Evolutionary conservation across 805 yeast genomes (phyloP), one percentile per base, ranked within the genome.

Genomic region (Wickerhamomyces alni): DNA sequence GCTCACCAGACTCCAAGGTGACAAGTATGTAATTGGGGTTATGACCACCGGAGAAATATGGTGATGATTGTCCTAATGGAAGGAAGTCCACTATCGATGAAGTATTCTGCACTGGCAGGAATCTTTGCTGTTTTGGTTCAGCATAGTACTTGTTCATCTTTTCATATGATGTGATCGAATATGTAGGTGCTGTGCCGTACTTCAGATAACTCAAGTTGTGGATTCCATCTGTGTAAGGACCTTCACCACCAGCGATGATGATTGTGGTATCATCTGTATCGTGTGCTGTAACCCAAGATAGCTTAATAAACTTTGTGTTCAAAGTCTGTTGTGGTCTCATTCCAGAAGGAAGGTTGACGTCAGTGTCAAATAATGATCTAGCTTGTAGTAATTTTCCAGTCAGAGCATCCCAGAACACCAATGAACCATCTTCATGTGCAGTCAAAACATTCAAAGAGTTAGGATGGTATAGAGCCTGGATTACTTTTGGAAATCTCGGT

Each of bases 401-500:
- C 25, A 78, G 71, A 1, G 87, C 83, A 59, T 93, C 99, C 97
- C 98, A 93, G 55, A 93, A 93, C 2, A 78, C 95, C 28, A 93
- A 53, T 0, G 94, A 75, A 39, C 91, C 91, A 54, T 89, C 96
- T 17, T 67, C 79, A 59, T 91, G 94, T 2, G 78, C 72, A 0
- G 96, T 81, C 17, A 85, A 71, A 3, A 87, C 63, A 55, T 89
- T 95, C 33, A 88, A 71, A 0, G 98, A 96, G 55, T 87, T 87
- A 3, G 99, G 99, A 59, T 91, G 97, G 76, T 86, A 93, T 26
- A 76, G 66, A 0, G 95, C 80, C 36, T 79, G 63, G 1, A 63
- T 42, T 0, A 70, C 50, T 17, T 54, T 57, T 3, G 80, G 80
- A n/a, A 43, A 51, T 37, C 80, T 55, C 0, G 52, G 31, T 2